These are phyloP conservation scores for Chalaropsis thielavioides DNA, from an alignment of 2,329 filamentous ascomycete genomes.

Conservation along the genomic window DNA sequence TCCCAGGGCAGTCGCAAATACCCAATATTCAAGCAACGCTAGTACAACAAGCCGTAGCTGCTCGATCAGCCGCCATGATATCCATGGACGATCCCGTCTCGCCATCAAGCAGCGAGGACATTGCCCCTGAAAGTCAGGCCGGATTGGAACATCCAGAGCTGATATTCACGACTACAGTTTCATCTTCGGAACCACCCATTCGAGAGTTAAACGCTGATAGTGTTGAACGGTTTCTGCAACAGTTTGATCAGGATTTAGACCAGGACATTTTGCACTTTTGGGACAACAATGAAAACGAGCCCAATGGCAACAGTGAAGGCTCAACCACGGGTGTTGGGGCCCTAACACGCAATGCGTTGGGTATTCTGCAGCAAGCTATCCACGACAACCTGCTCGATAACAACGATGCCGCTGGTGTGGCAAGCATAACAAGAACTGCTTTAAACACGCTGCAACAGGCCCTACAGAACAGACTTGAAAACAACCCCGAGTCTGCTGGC, in stretches of 20 bases:
- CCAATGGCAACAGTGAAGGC: conserved; percentile 27
- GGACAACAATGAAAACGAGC: conserved; percentile 28
- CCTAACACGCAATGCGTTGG: conserved; percentile 13
- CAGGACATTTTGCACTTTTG: conserved; percentile 46
- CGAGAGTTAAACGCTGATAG: conserved; percentile 16
- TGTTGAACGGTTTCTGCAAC: conserved; percentile 16
- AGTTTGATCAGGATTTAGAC: conserved; percentile 33
- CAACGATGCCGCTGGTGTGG: conserved; percentile 12
- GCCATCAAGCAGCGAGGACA: neutral
- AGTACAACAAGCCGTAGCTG: conserved; percentile 20
- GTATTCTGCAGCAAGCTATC: conserved; percentile 13
- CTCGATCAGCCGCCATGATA: conserved; percentile 9
- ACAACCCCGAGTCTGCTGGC: conserved; percentile 33
- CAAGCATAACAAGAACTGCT: conserved; percentile 14
- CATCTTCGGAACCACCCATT: conserved; percentile 6
- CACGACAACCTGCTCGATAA: conserved; percentile 15
- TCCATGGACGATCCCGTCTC: neutral
- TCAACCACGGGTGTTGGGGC: conserved; percentile 23
- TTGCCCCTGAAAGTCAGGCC: neutral
- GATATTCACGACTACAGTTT: neutral
- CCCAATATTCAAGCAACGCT: conserved; percentile 21
- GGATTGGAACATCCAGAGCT: neutral
- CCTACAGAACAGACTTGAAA: conserved; percentile 24
- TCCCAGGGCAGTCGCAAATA: neutral
- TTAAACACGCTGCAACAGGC: conserved; percentile 15